Evolutionary conservation across 129 eudicot genomes (phyloP).

Genomic region (Escallonia herrerae): DNA sequence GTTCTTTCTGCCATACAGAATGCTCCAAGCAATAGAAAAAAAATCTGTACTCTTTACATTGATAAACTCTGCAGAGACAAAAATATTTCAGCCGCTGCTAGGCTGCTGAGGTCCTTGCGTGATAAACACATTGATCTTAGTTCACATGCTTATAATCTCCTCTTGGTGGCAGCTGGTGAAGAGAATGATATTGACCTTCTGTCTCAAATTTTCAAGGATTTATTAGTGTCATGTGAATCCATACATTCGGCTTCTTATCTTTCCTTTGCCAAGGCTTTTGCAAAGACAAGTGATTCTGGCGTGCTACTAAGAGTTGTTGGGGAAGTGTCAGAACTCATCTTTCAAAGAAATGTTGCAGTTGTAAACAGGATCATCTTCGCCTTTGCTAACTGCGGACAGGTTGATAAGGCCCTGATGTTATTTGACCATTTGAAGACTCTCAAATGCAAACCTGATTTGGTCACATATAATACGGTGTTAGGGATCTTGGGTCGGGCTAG

Average conservation of each 20-base stretch:
- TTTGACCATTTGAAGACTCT: constrained; percentile 40
- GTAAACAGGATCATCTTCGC: constrained; percentile 66
- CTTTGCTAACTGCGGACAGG: constrained; percentile 62
- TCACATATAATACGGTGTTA: constrained; percentile 70
- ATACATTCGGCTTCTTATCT: constrained; percentile 42
- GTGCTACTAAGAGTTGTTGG: constrained; percentile 37
- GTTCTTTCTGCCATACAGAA: constrained; percentile 26
- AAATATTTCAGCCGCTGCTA: constrained; percentile 46
- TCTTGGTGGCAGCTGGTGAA: constrained; percentile 52
- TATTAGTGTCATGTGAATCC: constrained; percentile 27
- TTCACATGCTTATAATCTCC: constrained; percentile 43
- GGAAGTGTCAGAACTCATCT: constrained; percentile 47
- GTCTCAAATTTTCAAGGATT: constrained; percentile 41
- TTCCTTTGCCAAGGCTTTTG: constrained; percentile 58
- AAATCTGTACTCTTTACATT: constrained; percentile 39
- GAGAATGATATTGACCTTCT: constrained; percentile 31
- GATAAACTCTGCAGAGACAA: constrained; percentile 46
- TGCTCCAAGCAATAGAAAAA: constrained; percentile 27
- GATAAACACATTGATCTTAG: constrained; percentile 33
- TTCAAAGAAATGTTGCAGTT: constrained; percentile 32
- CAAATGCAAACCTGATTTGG: constrained; percentile 53
- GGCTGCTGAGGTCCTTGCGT: constrained; percentile 39
- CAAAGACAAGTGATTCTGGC: constrained; percentile 34
- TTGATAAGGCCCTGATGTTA: constrained; percentile 53
- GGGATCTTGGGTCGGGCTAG: constrained; percentile 60